A percentile compares a stretch with the other conserved stretches of the same genome.
Conservation (phyloP, 2,329 filamentous ascomycete genomes). For the Pezicula radicicola region DNA sequence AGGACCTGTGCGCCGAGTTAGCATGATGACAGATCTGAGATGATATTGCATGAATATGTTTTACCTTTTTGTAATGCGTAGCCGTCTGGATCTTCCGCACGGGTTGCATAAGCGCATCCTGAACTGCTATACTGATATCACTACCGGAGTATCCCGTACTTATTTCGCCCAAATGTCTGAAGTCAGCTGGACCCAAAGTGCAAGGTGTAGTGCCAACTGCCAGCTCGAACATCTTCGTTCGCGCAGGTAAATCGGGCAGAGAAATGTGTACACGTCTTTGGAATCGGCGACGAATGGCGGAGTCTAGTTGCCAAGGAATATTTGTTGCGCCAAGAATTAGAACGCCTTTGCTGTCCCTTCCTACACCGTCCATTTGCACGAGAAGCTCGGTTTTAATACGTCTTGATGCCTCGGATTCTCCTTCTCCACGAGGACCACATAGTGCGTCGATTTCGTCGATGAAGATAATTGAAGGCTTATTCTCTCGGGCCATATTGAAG, state of each 20-base stretch:
- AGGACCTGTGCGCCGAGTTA: constrained; percentile 52
- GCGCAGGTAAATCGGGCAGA: constrained; percentile 79
- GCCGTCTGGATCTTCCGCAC: constrained; percentile 95
- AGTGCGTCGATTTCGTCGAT: constrained; percentile 98
- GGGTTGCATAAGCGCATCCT: constrained; percentile 96
- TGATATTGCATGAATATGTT: background rate
- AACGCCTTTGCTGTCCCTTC: constrained; percentile 90
- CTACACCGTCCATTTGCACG: constrained; percentile 98
- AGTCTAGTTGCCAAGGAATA: constrained; percentile 97
- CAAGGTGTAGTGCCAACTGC: constrained; percentile 92
- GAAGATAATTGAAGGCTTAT: constrained; percentile 97
- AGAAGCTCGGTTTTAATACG: constrained; percentile 98
- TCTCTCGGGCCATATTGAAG: constrained; percentile 97
- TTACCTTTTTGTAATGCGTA: constrained; percentile 93
- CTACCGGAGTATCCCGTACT: constrained; percentile 95
- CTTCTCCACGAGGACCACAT: constrained; percentile 87
- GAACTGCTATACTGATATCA: constrained; percentile 93
- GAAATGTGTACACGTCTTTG: constrained; percentile 95
- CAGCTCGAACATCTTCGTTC: constrained; percentile 80
- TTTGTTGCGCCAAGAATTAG: constrained; percentile 95
- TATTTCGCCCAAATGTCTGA: constrained; percentile 71
- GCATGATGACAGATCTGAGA: background rate
- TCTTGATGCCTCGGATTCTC: constrained; percentile 94
- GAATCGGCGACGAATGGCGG: constrained; percentile 92
- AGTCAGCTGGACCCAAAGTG: constrained; percentile 75